phyloP scores from a whole-genome alignment of 1,139 yeast species.

The Taiozyma sp. region DNA sequence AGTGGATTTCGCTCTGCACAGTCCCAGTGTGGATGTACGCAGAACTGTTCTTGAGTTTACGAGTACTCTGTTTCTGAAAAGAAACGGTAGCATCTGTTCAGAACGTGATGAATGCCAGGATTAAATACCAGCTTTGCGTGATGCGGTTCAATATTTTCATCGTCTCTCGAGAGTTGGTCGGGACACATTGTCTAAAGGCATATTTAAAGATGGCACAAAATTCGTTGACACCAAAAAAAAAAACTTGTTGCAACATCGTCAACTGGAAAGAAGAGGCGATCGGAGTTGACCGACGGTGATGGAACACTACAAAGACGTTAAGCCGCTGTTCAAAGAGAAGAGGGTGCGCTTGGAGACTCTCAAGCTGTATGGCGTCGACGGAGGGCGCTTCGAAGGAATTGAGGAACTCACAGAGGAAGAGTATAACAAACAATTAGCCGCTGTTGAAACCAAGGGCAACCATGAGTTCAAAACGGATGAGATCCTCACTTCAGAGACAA shows the following conservation, averaged over 20 bases:
- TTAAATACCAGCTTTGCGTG: background rate
- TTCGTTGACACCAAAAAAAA: background rate
- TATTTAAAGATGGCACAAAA: background rate
- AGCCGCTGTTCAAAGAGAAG: background rate
- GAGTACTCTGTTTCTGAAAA: background rate
- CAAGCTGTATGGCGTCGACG: background rate
- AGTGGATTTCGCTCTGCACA: slow-evolving; percentile 9
- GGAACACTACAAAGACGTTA: background rate
- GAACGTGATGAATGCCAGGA: background rate
- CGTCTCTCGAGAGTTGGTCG: background rate
- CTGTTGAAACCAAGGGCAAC: background rate
- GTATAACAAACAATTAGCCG: background rate
- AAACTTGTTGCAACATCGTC: background rate
- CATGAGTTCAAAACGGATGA: background rate
- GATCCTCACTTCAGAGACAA: background rate
- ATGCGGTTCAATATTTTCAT: background rate
- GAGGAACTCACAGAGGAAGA: background rate
- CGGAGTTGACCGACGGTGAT: background rate
- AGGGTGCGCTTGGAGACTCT: background rate
- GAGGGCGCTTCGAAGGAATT: background rate
- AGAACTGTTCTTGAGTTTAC: background rate
- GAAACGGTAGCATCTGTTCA: background rate
- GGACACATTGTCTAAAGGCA: background rate
- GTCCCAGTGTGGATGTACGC: background rate
- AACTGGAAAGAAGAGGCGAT: too few relatives aligned